These are phyloP conservation scores for Beauveria medogensis DNA, from an alignment of 2,329 filamentous ascomycete genomes.

Conservation along the genomic window DNA sequence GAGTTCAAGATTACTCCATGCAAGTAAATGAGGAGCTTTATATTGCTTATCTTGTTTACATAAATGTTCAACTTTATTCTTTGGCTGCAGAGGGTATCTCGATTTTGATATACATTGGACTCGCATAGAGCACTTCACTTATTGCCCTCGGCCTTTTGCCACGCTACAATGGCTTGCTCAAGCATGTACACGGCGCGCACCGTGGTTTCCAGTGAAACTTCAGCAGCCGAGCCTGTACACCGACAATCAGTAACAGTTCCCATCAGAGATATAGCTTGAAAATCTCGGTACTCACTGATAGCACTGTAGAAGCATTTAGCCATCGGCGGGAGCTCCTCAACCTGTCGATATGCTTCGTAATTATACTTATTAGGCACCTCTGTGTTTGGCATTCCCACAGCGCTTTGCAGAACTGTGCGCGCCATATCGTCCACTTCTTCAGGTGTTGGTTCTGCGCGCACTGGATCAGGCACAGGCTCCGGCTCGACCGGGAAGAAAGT, in stretches of 20 bases:
- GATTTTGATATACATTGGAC: not conserved
- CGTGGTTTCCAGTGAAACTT: constrained; percentile 25
- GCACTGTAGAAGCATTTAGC: constrained; percentile 26
- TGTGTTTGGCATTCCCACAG: constrained; percentile 1
- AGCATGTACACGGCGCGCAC: constrained; percentile 31
- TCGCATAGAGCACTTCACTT: not conserved
- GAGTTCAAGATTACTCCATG: not conserved
- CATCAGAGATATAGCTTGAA: not conserved
- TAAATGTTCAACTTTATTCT: not conserved
- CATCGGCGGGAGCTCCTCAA: constrained; percentile 23
- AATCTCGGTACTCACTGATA: constrained; percentile 20
- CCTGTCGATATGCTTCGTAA: constrained; percentile 25
- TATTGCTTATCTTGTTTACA: not conserved
- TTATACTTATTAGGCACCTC: not conserved
- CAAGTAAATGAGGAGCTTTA: not conserved
- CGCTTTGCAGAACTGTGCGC: constrained; percentile 16
- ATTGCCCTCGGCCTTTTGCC: constrained; percentile 21
- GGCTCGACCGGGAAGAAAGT: constrained; percentile 28
- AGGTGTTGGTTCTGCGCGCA: constrained; percentile 17
- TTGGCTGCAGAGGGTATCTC: constrained; percentile 1
- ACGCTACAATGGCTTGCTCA: constrained; percentile 26
- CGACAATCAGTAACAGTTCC: constrained; percentile 13
- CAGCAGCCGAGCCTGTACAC: constrained; percentile 22
- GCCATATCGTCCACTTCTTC: constrained; percentile 19
- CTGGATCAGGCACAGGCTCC: constrained; percentile 13